Base-by-base conservation (phyloP, 2,329 filamentous ascomycete genomes). In the Colletotrichum lindemuthianum region DNA sequence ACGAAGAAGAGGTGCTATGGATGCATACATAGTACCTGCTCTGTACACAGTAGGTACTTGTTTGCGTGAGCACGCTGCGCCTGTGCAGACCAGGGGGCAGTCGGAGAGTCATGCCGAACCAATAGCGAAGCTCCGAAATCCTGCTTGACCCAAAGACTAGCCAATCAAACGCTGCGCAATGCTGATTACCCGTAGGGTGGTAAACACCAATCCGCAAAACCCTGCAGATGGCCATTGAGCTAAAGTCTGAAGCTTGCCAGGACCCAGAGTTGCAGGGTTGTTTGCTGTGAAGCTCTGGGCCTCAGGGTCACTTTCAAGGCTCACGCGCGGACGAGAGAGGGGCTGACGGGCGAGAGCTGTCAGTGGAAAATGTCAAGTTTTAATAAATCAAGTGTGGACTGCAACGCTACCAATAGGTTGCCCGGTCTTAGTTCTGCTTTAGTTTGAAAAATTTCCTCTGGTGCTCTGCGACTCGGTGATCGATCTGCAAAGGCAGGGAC, bases 111-210 rank as follows among this genome's bases (percentile, higher is more conserved):
- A 8, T 16, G 12, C 51, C n/a, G 40, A 65, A 16, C 63, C 63
- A 65, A 65, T 65, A 6, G 9, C 1, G 7, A 6, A 11, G 4
- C 13, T 48, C n/a, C 5, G 2, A 49, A 44, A 15, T 51, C 11
- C 9, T 63, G 63, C 24, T 63, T 48, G 39, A n/a, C 5, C 34
- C 9, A 3, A 2, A 16, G 2, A 1, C 4, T 11, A 34, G 6
- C 63, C 63, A 65, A 65, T 65, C 10, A 48, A 4, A 3, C 10
- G 2, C 6, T 12, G 11, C 8, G 10, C 8, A 61, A 61, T 56
- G 32, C 47, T 63, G 63, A 50, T 65, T 65, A 65, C 63, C 15
- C 51, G 36, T 39, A 34, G 32, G 15, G 43, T n/a, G 43, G 58
- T 65, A 61, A 57, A 41, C 58, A 43, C 8, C 15, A 7, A 9